Base-by-base conservation (phyloP, 257 asterid genomes). In the Nemophila menziesii region DNA sequence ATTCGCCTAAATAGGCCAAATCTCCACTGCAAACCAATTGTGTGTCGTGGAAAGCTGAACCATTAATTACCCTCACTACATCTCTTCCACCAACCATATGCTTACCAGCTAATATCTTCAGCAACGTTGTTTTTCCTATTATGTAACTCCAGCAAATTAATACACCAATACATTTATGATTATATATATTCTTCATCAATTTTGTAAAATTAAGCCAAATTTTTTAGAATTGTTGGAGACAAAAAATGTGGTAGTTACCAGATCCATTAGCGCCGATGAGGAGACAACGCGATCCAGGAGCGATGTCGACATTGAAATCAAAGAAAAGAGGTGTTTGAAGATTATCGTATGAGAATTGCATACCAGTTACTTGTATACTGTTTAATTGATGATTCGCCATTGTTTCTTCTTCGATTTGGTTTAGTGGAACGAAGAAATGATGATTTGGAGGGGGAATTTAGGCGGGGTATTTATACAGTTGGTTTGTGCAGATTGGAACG, bases 201-300 rank as follows among this genome's bases (percentile, higher is more conserved):
- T 24, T 24, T 24, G 9, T 9, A 24, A 4, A 24, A 24, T n/a
- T n/a, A n/a, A n/a, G n/a, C n/a, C n/a, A n/a, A n/a, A n/a, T n/a
- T n/a, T n/a, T n/a, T n/a, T n/a, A n/a, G n/a, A n/a, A n/a, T n/a
- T n/a, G n/a, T n/a, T n/a, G n/a, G n/a, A n/a, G n/a, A n/a, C n/a
- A n/a, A n/a, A n/a, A n/a, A 7, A 13, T 3, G 7, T 2, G 12
- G 9, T 29, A 29, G 43, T n/a, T 45, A 89, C 98, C 98, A 33
- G 98, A 84, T 70, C 98, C 98, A 60, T 89, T 89, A 48, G 98
- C 93, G 67, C 96, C 98, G 55, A 89, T 72, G 44, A 89, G 96
- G 44, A 89, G 96, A 60, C 94, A 75, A 22, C 96, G 92, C 46
- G 98, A 81, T 66, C 82, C 77, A 16, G 93, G 74, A 15, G 74